Percentiles rank a stretch among this genome's conserved stretches.
Conservation (phyloP, 768 basidiomycete genomes). For the Sporobolomyces pararoseus region DNA sequence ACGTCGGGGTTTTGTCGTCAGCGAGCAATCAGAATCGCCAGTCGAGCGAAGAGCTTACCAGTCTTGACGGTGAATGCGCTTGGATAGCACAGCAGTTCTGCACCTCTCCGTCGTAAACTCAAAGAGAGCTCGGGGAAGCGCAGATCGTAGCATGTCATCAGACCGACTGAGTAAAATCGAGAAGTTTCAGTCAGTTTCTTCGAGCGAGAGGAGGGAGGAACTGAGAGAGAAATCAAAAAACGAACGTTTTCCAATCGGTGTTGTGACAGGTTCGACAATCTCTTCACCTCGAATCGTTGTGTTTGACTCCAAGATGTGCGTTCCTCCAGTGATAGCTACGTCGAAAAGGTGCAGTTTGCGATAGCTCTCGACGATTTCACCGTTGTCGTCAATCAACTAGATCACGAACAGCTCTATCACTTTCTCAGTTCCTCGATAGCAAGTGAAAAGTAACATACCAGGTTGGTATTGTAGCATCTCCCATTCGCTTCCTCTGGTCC, state of each 20-base stretch:
- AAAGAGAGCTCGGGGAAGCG: slow-evolving; percentile 43
- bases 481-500: slow-evolving; percentile 17
- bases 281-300: slow-evolving; percentile 31
- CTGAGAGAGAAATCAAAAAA: background rate
- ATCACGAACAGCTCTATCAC: background rate
- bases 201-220: too few relatives aligned
- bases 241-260: slow-evolving; percentile 32
- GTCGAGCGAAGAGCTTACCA: slow-evolving; percentile 7
- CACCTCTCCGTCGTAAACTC: slow-evolving; percentile 33
- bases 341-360: slow-evolving; percentile 45
- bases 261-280: slow-evolving; percentile 10
- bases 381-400: slow-evolving; percentile 38
- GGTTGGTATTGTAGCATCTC: slow-evolving; percentile 43
- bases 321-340: slow-evolving; percentile 34
- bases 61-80: slow-evolving; percentile 41
- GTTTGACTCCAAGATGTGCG: slow-evolving; percentile 31
- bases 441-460: slow-evolving; percentile 3
- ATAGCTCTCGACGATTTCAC: slow-evolving; percentile 31
- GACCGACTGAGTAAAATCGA: slow-evolving; percentile 33
- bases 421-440: background rate
- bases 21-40: background rate
- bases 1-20: too few relatives aligned
- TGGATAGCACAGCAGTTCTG: slow-evolving; percentile 42
- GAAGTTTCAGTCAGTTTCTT: background rate
- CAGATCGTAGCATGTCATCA: slow-evolving; percentile 45